phyloP scores from a whole-genome alignment of 2,329 filamentous ascomycete genomes.

The Nemania serpens region DNA sequence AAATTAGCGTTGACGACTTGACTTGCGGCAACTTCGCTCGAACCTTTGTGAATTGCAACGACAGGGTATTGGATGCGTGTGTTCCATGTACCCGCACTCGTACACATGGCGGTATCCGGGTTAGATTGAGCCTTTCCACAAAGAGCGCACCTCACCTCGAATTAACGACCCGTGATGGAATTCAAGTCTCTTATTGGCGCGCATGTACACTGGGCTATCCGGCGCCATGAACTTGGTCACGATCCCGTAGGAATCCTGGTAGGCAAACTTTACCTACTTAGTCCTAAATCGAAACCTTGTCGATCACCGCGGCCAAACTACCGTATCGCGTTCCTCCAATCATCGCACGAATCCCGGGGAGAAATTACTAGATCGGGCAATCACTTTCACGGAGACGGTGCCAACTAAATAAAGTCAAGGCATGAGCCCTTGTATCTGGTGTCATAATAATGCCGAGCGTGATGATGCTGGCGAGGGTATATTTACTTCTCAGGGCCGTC shows the following conservation, averaged over 20 bases:
- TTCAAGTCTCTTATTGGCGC: slow-evolving; percentile 5
- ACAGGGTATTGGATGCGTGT: neutral
- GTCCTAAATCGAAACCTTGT: neutral
- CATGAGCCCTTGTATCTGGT: neutral
- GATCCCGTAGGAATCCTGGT: no score
- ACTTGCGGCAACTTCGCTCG: neutral
- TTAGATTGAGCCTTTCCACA: neutral
- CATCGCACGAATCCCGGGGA: neutral
- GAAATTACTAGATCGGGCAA: slow-evolving; percentile 20
- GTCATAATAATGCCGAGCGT: slow-evolving; percentile 9
- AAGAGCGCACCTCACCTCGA: slow-evolving; percentile 1
- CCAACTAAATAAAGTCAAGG: slow-evolving; percentile 11
- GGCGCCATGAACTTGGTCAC: no score
- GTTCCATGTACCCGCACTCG: neutral
- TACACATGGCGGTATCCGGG: slow-evolving; percentile 5
- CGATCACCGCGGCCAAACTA: slow-evolving; percentile 15
- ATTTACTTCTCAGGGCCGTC: neutral
- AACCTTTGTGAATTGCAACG: neutral
- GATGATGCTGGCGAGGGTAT: slow-evolving; percentile 1
- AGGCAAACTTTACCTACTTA: no score
- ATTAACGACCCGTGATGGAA: neutral
- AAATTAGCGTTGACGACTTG: neutral
- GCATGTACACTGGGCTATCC: neutral
- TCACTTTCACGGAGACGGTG: slow-evolving; percentile 11
- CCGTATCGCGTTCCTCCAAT: slow-evolving; percentile 23